Percentiles rank a stretch among this genome's conserved stretches.
Evolutionary conservation across 2,329 filamentous ascomycete species (phyloP).

Genomic region (Didymella arachidicola): DNA sequence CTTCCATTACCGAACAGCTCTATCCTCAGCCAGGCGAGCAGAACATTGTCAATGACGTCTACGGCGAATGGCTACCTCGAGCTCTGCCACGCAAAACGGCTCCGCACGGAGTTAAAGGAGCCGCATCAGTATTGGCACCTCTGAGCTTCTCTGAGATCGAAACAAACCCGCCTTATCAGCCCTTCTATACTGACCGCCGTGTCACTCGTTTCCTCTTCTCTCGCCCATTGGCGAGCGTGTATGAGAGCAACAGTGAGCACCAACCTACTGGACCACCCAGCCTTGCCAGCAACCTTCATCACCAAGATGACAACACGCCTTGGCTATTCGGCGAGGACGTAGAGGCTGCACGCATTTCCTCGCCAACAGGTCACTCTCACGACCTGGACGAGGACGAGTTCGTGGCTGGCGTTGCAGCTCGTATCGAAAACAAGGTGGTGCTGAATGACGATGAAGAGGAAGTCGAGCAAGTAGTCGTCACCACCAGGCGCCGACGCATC

Average conservation of each 20-base stretch:
- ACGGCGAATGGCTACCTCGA: conserved; percentile 49
- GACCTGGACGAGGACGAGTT: conserved; percentile 51
- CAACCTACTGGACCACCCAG: conserved; percentile 29
- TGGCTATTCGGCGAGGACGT: conserved; percentile 65
- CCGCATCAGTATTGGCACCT: conserved; percentile 55
- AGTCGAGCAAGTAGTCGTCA: conserved; percentile 81
- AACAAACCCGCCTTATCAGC: conserved; percentile 93
- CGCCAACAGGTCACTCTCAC: conserved; percentile 46
- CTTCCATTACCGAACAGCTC: conserved; percentile 42
- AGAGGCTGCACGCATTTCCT: conserved; percentile 57
- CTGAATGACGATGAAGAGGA: conserved; percentile 63
- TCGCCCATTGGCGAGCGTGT: conserved; percentile 38
- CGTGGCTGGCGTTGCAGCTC: conserved; percentile 60
- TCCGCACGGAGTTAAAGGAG: conserved; percentile 17
- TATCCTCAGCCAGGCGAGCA: conserved; percentile 39
- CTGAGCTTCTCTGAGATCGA: conserved; percentile 83
- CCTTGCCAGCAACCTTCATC: conserved; percentile 42
- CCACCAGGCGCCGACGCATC: conserved; percentile 72
- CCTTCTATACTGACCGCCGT: conserved; percentile 90
- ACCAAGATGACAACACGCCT: conserved; percentile 43
- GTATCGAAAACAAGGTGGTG: conserved; percentile 54
- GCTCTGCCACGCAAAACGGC: conserved; percentile 38
- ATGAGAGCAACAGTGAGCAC: conserved; percentile 38
- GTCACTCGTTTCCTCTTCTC: conserved; percentile 77
- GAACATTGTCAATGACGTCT: conserved; percentile 32